phyloP scores from a whole-genome alignment of 2,329 filamentous ascomycete species.

The Tricladium varicosporioides region DNA sequence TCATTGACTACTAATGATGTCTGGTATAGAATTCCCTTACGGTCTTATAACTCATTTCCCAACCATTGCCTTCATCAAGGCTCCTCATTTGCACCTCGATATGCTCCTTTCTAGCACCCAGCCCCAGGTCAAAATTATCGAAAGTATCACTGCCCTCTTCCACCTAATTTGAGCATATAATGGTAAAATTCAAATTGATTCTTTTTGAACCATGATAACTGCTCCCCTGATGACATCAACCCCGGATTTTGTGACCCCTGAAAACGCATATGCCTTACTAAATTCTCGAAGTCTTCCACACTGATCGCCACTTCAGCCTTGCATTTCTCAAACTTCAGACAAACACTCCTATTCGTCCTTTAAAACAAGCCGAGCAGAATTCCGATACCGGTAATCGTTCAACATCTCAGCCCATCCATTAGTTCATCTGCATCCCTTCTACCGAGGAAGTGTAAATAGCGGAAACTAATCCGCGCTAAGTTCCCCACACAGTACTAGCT shows the following conservation, averaged over 20 bases:
- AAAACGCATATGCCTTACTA: not conserved
- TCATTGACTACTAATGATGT: slow-evolving; percentile 8
- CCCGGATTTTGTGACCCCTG: not conserved
- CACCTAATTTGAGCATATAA: too few species aligned
- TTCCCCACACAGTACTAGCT: slow-evolving; percentile 17
- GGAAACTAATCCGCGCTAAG: slow-evolving; percentile 1
- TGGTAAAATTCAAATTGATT: too few species aligned
- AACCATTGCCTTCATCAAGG: too few species aligned
- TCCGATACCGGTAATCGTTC: not conserved
- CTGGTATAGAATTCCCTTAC: slow-evolving; percentile 6
- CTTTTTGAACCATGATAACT: too few species aligned
- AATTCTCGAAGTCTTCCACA: not conserved
- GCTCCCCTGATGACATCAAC: too few species aligned
- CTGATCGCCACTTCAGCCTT: not conserved
- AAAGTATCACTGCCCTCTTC: too few species aligned
- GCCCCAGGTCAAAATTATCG: too few species aligned
- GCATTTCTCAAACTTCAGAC: not conserved
- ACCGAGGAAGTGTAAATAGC: slow-evolving; percentile 9
- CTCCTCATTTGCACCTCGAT: too few species aligned
- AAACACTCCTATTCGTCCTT: not conserved
- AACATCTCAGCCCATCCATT: not conserved
- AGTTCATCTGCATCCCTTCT: slow-evolving; percentile 4
- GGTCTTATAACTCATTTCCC: not conserved
- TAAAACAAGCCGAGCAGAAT: not conserved
- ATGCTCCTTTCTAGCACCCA: too few species aligned